Percentiles rank a stretch among this genome's conserved stretches.
Conservation (phyloP, 352 stramenopile genomes). For the Pythium grandisporangium region DNA sequence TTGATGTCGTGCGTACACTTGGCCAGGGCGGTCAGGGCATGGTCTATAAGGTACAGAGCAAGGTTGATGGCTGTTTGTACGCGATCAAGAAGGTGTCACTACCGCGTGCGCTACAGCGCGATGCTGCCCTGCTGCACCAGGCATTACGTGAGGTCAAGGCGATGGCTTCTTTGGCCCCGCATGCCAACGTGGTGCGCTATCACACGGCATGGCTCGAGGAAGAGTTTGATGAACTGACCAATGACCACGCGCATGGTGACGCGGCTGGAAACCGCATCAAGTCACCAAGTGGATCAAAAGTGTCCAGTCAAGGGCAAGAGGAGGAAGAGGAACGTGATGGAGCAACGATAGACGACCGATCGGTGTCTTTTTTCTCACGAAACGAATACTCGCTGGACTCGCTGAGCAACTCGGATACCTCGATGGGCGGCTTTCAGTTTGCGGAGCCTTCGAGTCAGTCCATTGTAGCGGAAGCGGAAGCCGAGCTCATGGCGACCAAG, state of each 20-base stretch:
- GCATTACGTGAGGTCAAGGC: constrained; percentile 64
- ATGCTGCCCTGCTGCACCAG: constrained; percentile 39
- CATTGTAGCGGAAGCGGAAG: constrained; percentile 14
- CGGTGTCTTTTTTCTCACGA: constrained; percentile 41
- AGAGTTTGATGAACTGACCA: constrained; percentile 13
- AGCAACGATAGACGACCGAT: neutral
- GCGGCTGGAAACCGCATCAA: constrained; percentile 11
- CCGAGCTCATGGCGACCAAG: constrained; percentile 8
- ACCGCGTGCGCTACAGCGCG: constrained; percentile 22
- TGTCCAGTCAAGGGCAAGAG: no score
- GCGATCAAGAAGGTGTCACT: constrained; percentile 73
- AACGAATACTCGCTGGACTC: constrained; percentile 34
- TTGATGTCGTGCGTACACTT: constrained; percentile 51
- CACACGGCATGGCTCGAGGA: constrained; percentile 75
- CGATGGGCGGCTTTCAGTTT: constrained; percentile 53
- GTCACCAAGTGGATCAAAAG: constrained; percentile 8
- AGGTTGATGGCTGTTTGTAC: constrained; percentile 61
- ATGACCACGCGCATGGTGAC: constrained; percentile 1
- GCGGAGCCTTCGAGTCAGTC: constrained; percentile 37
- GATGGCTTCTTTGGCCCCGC: constrained; percentile 60
- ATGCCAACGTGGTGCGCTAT: constrained; percentile 74
- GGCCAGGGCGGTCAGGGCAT: constrained; percentile 64
- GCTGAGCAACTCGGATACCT: constrained; percentile 38
- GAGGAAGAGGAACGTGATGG: neutral
- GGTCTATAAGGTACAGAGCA: constrained; percentile 70